These are phyloP conservation scores for Astraeus odoratus DNA, from an alignment of 768 basidiomycete species.

Conservation along the genomic window DNA sequence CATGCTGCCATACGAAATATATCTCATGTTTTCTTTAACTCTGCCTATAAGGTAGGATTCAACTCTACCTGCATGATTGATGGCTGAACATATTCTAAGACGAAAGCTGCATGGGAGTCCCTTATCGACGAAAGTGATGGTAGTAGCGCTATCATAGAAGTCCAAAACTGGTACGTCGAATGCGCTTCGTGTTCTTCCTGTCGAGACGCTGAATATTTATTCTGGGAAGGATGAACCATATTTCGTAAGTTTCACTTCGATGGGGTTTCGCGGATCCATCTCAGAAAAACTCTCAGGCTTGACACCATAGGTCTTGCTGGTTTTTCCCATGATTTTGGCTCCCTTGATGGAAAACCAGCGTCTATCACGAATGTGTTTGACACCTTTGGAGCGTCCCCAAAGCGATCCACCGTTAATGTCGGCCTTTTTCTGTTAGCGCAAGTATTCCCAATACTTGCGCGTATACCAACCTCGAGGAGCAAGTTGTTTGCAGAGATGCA, in stretches of 20 bases:
- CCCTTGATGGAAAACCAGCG: conserved; percentile 40
- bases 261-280: background rate
- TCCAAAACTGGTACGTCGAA: conserved; percentile 27
- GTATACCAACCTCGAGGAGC: conserved; percentile 30
- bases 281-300: conserved; percentile 26
- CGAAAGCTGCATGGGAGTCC: conserved; percentile 23
- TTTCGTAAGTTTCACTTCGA: conserved; percentile 20
- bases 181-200: background rate
- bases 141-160: conserved; percentile 26
- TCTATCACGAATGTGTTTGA: conserved; percentile 36
- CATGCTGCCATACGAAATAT: conserved; percentile 17
- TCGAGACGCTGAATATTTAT: background rate
- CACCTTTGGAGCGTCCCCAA: conserved; percentile 19
- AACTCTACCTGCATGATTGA: background rate
- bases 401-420: conserved; percentile 19
- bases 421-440: conserved; percentile 33
- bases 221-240: conserved; percentile 26
- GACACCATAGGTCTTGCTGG: conserved; percentile 54
- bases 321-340: conserved; percentile 49
- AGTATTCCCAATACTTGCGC: conserved; percentile 28
- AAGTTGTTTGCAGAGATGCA: conserved; percentile 24
- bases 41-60: conserved; percentile 20
- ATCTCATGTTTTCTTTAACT: conserved; percentile 19
- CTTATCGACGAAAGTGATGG: conserved; percentile 15
- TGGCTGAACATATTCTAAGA: conserved; percentile 13